phyloP scores from a whole-genome alignment of 2,329 filamentous ascomycete genomes.

The Aphanocladium album region DNA sequence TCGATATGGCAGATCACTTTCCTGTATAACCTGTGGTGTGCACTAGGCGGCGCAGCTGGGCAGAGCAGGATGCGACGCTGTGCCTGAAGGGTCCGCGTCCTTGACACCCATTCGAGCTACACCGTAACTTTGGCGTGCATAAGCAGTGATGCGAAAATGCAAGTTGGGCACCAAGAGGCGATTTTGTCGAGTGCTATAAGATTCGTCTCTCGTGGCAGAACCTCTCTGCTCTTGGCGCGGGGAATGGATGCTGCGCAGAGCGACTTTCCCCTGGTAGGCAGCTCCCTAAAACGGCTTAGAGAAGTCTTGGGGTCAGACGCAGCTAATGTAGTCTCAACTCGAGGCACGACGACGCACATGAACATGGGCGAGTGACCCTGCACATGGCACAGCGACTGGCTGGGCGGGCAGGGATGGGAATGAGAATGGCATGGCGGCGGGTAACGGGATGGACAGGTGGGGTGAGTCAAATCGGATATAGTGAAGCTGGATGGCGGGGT shows the following conservation, averaged over 20 bases:
- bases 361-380: neutral
- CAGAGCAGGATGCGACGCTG: neutral
- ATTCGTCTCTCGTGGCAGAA: neutral
- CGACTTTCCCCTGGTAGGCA: neutral
- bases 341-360: neutral
- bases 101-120: neutral
- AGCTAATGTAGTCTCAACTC: neutral
- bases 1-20: neutral
- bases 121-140: neutral
- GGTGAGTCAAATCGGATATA: neutral
- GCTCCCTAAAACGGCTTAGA: neutral
- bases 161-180: neutral
- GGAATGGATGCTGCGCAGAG: neutral
- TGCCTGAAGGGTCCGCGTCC: neutral
- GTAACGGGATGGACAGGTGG: neutral
- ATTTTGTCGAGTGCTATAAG: neutral
- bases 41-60: neutral
- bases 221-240: neutral
- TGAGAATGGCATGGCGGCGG: neutral
- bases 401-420: neutral
- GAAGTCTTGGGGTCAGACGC: neutral
- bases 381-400: constrained; percentile 1
- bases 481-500: neutral
- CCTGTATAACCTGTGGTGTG: neutral
- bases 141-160: neutral